These are phyloP conservation scores for Huntiella savannae DNA, from an alignment of 2,329 filamentous ascomycete genomes.

Conservation along the genomic window DNA sequence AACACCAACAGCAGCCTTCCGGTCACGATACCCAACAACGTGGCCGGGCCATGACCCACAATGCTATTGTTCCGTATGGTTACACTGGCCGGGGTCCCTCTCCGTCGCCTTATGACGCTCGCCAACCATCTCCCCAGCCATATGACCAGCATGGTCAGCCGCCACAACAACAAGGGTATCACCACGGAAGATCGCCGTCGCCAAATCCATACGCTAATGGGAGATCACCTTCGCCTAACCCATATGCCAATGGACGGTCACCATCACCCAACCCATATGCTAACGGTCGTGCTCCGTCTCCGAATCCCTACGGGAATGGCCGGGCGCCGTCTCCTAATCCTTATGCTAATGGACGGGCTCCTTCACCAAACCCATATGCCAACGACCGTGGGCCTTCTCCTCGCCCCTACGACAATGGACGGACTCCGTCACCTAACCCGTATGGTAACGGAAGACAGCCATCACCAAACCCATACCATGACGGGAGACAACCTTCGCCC, in stretches of 20 bases:
- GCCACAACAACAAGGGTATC: not conserved
- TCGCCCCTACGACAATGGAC: not conserved
- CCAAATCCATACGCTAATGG: conserved; percentile 2
- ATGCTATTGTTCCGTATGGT: conserved; percentile 10
- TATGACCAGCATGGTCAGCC: not conserved
- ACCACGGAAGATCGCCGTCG: not conserved
- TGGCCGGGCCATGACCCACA: conserved; percentile 9
- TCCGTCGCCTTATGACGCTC: conserved; percentile 1
- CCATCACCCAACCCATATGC: conserved; percentile 2
- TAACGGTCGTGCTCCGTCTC: too few relatives aligned
- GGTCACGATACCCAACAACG: conserved; percentile 12
- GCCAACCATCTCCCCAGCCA: not conserved
- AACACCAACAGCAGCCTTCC: conserved; percentile 14
- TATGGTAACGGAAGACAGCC: not conserved
- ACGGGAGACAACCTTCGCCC: not conserved
- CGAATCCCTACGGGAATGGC: too few relatives aligned
- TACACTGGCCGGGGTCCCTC: conserved; percentile 7
- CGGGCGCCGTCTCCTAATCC: too few relatives aligned
- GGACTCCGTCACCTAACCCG: not conserved
- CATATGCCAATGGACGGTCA: not conserved
- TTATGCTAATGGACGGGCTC: not conserved
- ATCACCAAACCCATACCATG: conserved; percentile 4
- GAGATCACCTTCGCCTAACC: conserved; percentile 1
- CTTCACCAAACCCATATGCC: conserved; percentile 4
- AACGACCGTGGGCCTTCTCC: not conserved